Evolutionary conservation across 2,329 filamentous ascomycete genomes (phyloP).

Genomic region (Pyrenophora seminiperda): DNA sequence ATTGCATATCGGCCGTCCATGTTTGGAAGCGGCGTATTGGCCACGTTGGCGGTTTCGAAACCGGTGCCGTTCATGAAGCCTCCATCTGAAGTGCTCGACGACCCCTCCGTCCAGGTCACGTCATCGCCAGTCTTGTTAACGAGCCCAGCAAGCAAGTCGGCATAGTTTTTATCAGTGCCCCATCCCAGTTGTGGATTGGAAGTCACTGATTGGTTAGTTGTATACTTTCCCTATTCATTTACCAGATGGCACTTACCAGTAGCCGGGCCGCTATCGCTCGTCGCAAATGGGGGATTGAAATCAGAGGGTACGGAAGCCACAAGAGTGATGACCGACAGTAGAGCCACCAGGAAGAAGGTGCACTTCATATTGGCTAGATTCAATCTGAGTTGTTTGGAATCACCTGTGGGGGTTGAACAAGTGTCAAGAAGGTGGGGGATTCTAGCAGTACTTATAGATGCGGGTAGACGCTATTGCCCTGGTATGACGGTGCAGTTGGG

Average conservation of each 20-base stretch:
- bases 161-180: not conserved
- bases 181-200: too few relatives aligned
- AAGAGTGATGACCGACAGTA: not conserved
- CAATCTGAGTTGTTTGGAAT: too few relatives aligned
- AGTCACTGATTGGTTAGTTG: too few relatives aligned
- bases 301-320: not conserved
- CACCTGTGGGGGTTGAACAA: too few relatives aligned
- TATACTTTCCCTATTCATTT: too few relatives aligned
- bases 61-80: not conserved
- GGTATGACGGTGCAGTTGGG: not conserved
- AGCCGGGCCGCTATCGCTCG: not conserved
- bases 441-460: not conserved
- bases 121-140: too few relatives aligned
- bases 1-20: conserved; percentile 5
- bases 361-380: not conserved
- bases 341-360: not conserved
- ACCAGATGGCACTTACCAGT: not conserved
- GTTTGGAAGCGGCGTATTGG: not conserved
- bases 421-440: not conserved
- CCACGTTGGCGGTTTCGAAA: not conserved
- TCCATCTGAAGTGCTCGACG: not conserved
- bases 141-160: too few relatives aligned
- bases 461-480: not conserved
- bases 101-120: too few relatives aligned
- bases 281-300: not conserved